Evolutionary conservation across 495 filamentous ascomycete species (phyloP).

Genomic region (Penicillium turbatum): DNA sequence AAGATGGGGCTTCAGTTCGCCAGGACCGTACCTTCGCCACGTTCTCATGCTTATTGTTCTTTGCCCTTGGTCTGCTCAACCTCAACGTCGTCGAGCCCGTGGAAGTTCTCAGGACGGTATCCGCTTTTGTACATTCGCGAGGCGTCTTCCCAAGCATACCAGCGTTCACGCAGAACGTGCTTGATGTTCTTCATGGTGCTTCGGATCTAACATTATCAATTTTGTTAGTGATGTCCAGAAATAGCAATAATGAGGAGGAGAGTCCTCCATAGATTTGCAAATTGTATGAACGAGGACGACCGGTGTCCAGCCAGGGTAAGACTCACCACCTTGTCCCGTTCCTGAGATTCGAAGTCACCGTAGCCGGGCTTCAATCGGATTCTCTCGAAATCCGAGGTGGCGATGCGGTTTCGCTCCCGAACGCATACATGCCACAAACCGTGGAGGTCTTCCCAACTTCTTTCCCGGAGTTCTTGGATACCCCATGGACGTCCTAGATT

Average conservation of each 20-base stretch:
- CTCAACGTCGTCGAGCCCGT: constrained; percentile 7
- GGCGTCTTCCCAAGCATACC: constrained; percentile 87
- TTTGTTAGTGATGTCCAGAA: constrained; percentile 12
- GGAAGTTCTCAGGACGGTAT: constrained; percentile 33
- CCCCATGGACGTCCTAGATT: constrained; percentile 70
- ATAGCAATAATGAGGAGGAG: background rate
- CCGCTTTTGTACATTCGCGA: constrained; percentile 60
- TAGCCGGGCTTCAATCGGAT: constrained; percentile 59
- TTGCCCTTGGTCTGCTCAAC: constrained; percentile 5
- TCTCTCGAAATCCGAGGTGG: constrained; percentile 68
- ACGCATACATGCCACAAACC: constrained; percentile 90
- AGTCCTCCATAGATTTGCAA: background rate
- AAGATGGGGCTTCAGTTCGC: background rate
- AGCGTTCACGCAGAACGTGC: constrained; percentile 79
- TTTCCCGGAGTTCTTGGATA: constrained; percentile 79
- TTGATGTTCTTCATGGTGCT: constrained; percentile 74
- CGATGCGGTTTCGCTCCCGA: constrained; percentile 86
- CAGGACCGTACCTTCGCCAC: background rate
- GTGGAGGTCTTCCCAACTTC: constrained; percentile 93
- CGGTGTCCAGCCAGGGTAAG: background rate
- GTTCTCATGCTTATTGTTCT: background rate
- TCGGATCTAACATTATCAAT: constrained; percentile 49
- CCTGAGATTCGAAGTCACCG: constrained; percentile 58
- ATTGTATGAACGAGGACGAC: background rate
- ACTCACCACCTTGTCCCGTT: constrained; percentile 61